These are phyloP conservation scores for Pelargonium citronellum DNA, from an alignment of 441 rosid species.

Conservation along the genomic window DNA sequence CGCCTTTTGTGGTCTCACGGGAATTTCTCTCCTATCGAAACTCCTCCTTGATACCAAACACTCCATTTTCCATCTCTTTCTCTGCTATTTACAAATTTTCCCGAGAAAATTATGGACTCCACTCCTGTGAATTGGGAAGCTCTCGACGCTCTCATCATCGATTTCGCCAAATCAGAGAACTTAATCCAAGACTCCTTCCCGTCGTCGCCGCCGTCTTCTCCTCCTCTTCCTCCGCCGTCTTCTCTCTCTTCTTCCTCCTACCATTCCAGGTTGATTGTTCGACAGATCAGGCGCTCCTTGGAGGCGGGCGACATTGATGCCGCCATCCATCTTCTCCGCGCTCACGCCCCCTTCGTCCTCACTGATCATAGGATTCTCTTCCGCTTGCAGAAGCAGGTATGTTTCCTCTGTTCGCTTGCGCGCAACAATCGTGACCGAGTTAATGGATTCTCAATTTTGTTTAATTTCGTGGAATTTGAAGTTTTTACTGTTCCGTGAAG, in stretches of 20 bases:
- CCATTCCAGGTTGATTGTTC: conserved; percentile 62
- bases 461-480: not conserved
- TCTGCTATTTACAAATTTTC: conserved; percentile 14
- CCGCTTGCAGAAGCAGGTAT: conserved; percentile 79
- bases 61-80: not conserved
- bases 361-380: conserved; percentile 79
- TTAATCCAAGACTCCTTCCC: conserved; percentile 44
- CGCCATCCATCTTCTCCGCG: conserved; percentile 54
- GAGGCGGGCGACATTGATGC: conserved; percentile 72
- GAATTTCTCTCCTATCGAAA: not conserved
- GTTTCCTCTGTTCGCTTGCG: conserved; percentile 5
- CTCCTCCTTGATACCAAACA: not conserved
- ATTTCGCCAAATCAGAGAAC: conserved; percentile 74
- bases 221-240: conserved; percentile 40
- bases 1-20: conserved; percentile 25
- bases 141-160: conserved; percentile 65
- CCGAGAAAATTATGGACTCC: conserved; percentile 46
- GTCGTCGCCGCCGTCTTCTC: conserved; percentile 40
- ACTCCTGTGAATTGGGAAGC: conserved; percentile 81
- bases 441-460: not conserved
- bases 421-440: not conserved
- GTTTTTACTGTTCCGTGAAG: not conserved
- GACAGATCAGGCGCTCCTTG: conserved; percentile 63
- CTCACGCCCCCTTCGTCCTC: conserved; percentile 63
- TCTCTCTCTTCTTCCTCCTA: conserved; percentile 55